Evolutionary conservation across 139 green algal species (phyloP).

Genomic region (Medakamo hakoo): DNA sequence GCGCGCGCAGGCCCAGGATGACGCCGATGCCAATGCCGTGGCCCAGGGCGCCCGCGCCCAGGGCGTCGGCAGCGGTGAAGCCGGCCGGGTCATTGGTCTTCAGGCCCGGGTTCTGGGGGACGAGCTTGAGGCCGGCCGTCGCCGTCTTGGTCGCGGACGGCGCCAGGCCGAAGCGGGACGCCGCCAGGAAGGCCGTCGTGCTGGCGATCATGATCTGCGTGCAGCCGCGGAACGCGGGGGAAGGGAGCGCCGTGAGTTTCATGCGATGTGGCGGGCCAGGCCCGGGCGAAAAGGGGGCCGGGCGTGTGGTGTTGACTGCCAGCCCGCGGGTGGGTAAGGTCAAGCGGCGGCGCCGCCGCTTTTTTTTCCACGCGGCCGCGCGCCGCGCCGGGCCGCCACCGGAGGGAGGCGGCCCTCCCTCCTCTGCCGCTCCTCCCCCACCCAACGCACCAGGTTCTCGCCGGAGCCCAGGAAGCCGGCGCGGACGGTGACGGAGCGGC

Average conservation of each 20-base stretch:
- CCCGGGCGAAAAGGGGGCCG: no score
- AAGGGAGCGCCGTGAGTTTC: no score
- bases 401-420: not conserved
- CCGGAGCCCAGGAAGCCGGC: slow-evolving; percentile 54
- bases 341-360: not conserved
- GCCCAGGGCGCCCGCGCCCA: slow-evolving; percentile 64
- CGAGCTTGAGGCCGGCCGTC: slow-evolving; percentile 51
- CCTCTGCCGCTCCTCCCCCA: not conserved
- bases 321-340: not conserved
- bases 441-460: slow-evolving; percentile 48
- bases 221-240: not conserved
- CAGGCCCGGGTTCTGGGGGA: not conserved
- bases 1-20: slow-evolving; percentile 54
- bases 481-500: slow-evolving; percentile 9
- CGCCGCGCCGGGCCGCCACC: no score
- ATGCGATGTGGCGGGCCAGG: no score
- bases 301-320: no score
- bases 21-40: slow-evolving; percentile 51
- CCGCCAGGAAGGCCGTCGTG: slow-evolving; percentile 54
- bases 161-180: slow-evolving; percentile 80
- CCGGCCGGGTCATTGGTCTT: slow-evolving; percentile 25
- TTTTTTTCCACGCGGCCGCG: no score
- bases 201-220: slow-evolving; percentile 79
- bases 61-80: slow-evolving; percentile 77
- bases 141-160: slow-evolving; percentile 62